Conservation (phyloP, 1,284 basidiomycete genomes). For the Somion occarium region DNA sequence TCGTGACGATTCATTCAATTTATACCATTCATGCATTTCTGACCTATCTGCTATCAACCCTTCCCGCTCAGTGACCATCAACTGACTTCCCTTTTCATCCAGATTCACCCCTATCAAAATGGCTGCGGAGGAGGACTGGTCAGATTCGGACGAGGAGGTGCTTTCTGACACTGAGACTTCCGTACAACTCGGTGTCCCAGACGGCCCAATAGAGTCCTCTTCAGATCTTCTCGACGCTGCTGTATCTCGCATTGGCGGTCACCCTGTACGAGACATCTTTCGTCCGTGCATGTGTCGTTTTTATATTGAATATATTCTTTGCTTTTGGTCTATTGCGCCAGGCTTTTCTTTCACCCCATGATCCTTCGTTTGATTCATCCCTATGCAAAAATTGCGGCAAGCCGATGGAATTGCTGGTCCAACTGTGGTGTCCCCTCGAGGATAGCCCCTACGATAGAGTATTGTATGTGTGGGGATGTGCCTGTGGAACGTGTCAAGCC, state of each 20-base stretch:
- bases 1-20: constrained; percentile 60
- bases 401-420: constrained; percentile 74
- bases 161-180: constrained; percentile 56
- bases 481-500: constrained; percentile 60
- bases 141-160: constrained; percentile 69
- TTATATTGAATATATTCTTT: constrained; percentile 23
- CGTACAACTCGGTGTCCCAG: constrained; percentile 73
- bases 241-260: constrained; percentile 81
- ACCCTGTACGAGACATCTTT: constrained; percentile 67
- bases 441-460: constrained; percentile 76
- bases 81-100: constrained; percentile 4
- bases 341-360: constrained; percentile 28
- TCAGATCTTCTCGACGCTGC: constrained; percentile 64
- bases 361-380: constrained; percentile 31
- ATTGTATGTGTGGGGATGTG: constrained; percentile 78
- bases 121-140: constrained; percentile 57
- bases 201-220: constrained; percentile 54
- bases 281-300: constrained; percentile 36
- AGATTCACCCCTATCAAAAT: constrained; percentile 10
- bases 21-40: constrained; percentile 91
- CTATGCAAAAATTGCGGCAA: constrained; percentile 64
- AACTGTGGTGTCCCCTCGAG: constrained; percentile 85
- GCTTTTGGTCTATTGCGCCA: constrained; percentile 13
- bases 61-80: constrained; percentile 6
- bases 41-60: constrained; percentile 35